Base-by-base conservation (phyloP, 805 yeast genomes). In the Myxozyma geophila region DNA sequence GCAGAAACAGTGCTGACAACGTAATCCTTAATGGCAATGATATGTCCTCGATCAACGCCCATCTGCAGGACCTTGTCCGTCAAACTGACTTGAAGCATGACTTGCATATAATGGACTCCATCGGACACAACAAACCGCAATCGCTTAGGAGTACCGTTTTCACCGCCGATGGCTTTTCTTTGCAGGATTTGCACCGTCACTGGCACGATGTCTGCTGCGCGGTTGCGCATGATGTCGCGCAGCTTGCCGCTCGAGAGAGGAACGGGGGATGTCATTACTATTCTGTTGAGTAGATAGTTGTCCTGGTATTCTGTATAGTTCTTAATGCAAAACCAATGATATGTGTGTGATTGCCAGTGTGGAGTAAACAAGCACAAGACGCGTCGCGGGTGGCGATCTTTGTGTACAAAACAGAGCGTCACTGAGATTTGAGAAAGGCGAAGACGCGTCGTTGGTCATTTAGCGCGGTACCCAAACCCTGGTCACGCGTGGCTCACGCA, bases 41-140 rank as follows among this genome's bases (percentile, higher is more conserved):
- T 59, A 39, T 40, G 39, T 7, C 69, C 68, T 35, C 58, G 53
- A n/a, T 41, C 46, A 33, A 66, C 46, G 12, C 46, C 52, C 23
- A 51, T 47, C 21, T 43, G 53, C 10, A 37, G 28, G 5, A 64
- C 63, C 21, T 48, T 36, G 13, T 67, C 66, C 23, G 54, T 60
- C 33, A 52, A 49, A 15, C 58, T 53, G 35, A 49, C 36, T 28
- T 62, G 52, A 15, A 67, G 47, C 66, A 70, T 62, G 39, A 58
- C 60, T 51, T 69, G 66, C 21, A 63, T 56, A 37, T 49, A 69
- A 37, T 66, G 43, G 19, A 54, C 63, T 15, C 70, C 66, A 43
- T 70, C 72, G 8, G 71, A 66, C 23, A 69, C 21, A 7, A 69
- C 68, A 23, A 62, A 37, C 17, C 72, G 65, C 28, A 62, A 41